phyloP scores from a whole-genome alignment of 1,284 basidiomycete species.

The Ceratobasidium sp. region DNA sequence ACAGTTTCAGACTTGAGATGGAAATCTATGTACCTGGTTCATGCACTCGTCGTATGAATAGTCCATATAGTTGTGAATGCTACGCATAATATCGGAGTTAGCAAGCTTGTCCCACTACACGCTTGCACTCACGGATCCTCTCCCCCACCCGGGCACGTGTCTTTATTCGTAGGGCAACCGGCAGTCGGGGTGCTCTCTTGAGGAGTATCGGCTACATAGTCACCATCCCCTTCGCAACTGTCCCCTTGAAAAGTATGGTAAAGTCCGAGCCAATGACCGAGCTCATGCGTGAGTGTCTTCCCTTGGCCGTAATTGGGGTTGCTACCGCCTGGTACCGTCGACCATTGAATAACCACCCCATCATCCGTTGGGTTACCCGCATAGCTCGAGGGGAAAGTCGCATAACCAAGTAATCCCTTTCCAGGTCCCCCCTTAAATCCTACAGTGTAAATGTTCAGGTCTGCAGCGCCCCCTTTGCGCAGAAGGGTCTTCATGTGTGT shows the following conservation, averaged over 20 bases:
- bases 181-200: slow-evolving; percentile 33
- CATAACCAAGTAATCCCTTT: slow-evolving; percentile 41
- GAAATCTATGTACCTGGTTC: neutral
- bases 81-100: neutral
- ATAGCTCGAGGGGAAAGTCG: slow-evolving; percentile 43
- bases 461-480: slow-evolving; percentile 42
- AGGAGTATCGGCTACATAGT: slow-evolving; percentile 46
- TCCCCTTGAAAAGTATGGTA: slow-evolving; percentile 48
- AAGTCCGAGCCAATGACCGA: slow-evolving; percentile 45
- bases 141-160: slow-evolving; percentile 40
- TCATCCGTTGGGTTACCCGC: slow-evolving; percentile 40
- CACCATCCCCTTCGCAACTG: slow-evolving; percentile 43
- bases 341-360: slow-evolving; percentile 43
- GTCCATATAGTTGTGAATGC: slow-evolving; percentile 33
- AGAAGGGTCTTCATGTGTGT: slow-evolving; percentile 44
- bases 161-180: slow-evolving; percentile 38
- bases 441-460: slow-evolving; percentile 46
- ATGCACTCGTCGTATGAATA: slow-evolving; percentile 24
- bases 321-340: slow-evolving; percentile 44
- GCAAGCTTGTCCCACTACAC: neutral
- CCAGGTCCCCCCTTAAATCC: slow-evolving; percentile 37
- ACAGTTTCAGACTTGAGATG: neutral
- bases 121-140: slow-evolving; percentile 35
- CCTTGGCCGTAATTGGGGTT: slow-evolving; percentile 45
- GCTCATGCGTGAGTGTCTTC: slow-evolving; percentile 46